phyloP scores from a whole-genome alignment of 768 basidiomycete species.

The Phaeotremella fagi region DNA sequence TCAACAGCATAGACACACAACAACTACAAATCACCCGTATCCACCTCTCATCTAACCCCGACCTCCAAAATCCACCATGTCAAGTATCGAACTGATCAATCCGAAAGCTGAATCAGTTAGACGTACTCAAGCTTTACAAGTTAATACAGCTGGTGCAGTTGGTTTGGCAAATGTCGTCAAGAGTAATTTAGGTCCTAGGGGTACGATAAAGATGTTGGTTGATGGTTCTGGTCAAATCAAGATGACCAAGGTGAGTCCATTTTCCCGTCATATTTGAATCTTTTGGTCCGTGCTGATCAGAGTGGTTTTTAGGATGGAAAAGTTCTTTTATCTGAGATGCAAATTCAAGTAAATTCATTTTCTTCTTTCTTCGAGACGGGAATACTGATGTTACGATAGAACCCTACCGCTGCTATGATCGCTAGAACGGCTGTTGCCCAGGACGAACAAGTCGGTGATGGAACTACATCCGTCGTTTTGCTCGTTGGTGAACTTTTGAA shows the following conservation, averaged over 20 bases:
- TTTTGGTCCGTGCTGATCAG: not conserved
- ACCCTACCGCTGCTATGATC: constrained; percentile 98
- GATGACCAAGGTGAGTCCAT: constrained; percentile 81
- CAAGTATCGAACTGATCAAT: constrained; percentile 79
- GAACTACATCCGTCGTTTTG: constrained; percentile 92
- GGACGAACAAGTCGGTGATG: constrained; percentile 97
- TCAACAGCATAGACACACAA: too few species aligned
- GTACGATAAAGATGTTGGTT: constrained; percentile 98
- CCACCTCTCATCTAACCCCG: not conserved
- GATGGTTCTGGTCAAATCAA: constrained; percentile 95
- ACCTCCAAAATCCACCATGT: constrained; percentile 35
- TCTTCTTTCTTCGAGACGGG: not conserved
- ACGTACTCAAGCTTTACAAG: constrained; percentile 86
- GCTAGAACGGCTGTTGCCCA: constrained; percentile 97
- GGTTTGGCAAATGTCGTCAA: constrained; percentile 96
- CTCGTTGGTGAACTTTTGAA: constrained; percentile 93
- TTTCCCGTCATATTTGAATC: not conserved
- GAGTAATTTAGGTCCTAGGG: constrained; percentile 95
- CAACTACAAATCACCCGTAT: too few species aligned
- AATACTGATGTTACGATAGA: constrained; percentile 47
- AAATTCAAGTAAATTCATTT: constrained; percentile 58
- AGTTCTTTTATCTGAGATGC: constrained; percentile 97
- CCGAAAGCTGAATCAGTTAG: constrained; percentile 92
- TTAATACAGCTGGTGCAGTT: constrained; percentile 76
- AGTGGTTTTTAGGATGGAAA: constrained; percentile 67